Evolutionary conservation across 2,329 filamentous ascomycete genomes (phyloP), one percentile per base, ranked within the genome.

Genomic region (Xylaria arbuscula): DNA sequence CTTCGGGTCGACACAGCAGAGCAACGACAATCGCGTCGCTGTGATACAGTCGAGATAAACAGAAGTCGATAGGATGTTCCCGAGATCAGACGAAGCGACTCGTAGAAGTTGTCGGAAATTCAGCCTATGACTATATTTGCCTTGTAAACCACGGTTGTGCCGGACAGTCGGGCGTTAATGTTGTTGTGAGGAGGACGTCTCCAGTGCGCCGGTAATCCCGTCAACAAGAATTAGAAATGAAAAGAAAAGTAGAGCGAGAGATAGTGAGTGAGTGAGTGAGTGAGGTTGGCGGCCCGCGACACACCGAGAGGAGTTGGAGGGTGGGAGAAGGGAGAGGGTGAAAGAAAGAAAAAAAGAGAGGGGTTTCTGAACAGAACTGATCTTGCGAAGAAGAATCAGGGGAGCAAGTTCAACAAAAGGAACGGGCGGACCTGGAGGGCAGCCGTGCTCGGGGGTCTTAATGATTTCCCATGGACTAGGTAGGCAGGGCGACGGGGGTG

Each of bases 1-100:
- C 40, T 62, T 79, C 79, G 74, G 79, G 80, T 78, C 75, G 80
- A 81, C 83, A 83, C 80, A 78, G 80, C 75, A 72, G 76, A 77
- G 69, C 66, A 77, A 80, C 76, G 71, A 76, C 76, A 69, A 64
- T 63, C 55, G 68, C 67, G 65, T 73, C 74, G 72, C 73, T 74
- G 75, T 77, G 72, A 75, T 78, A 76, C 76, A 70, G 72, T 74
- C 70, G 75, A 76, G 70, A 71, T 74, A 74, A 76, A 75, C 70
- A 53, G 32, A 60, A 71, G 68, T 72, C 68, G 72, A 72, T 71
- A 72, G 72, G 73, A 75, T 72, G 67, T 72, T 76, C 75, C 74
- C 72, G 69, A 70, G 72, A 74, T 77, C 73, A 74, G 73, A 75
- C 71, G 73, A 73, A 72, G 66, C 70, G 72, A 73, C 15, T 45